Evolutionary conservation across 2,329 filamentous ascomycete species (phyloP), one percentile per base, ranked within the genome.

Genomic region (Fulvia fulva): DNA sequence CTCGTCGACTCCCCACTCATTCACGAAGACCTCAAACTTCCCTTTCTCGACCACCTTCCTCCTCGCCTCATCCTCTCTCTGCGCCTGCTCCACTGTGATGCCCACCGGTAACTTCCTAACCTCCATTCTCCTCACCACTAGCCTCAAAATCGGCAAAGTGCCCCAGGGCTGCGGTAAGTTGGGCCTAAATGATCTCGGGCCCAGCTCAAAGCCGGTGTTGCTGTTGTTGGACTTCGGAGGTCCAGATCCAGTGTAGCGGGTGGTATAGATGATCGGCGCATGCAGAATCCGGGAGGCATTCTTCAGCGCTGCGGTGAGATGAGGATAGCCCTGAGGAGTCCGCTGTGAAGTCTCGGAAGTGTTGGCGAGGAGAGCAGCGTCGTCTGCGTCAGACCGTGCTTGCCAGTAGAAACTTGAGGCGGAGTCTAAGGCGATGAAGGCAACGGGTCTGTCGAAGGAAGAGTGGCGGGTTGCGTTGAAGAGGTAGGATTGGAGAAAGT

Each of bases 321-420:
- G 60, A 5, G 47, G 49, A 34, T 66, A 66, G 9, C 56, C 55
- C 34, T 57, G 53, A 11, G 50, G 53, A 5, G 16, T 43, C 19
- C 30, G 45, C 19, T 37, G 34, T 23, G 51, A 53, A 12, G 46
- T 34, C 1, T 14, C 19, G n/a, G 52, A 11, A 45, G 37, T 19
- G 51, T 56, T 16, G 55, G 37, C 44, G 9, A 61, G 41, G 26
- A 68, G 62, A 37, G 58, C 55, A 8, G 67, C 63, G 21, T 65
- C 56, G 37, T 72, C 74, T 54, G 65, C 64, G 11, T 80, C 78
- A 14, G 77, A 74, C 34, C 77, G 75, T 53, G 81, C 76, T 63
- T 80, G 77, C 79, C 80, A 83, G 71, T 79, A 76, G 68, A 86
- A 87, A 0, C 80, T 74, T 25, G 78, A 80, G 4, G 79, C 76